Conservation (phyloP, 1,139 yeast genomes). For the Yamadazyma triangularis region DNA sequence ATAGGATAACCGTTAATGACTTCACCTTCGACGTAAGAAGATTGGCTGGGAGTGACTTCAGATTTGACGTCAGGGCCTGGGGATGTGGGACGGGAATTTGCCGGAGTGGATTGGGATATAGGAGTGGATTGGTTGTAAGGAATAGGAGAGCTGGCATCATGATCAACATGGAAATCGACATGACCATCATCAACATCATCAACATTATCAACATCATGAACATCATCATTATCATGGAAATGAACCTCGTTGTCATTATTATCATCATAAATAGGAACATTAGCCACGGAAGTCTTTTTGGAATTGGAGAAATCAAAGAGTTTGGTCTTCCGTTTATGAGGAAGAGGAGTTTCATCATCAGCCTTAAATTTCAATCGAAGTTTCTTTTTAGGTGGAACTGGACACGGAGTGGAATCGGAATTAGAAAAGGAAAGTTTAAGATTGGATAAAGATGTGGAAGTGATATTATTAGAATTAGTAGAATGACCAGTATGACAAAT, state of each 20-base stretch:
- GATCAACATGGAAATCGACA: no score
- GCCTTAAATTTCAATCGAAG: conserved; percentile 17
- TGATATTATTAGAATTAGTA: conserved; percentile 2
- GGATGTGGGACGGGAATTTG: conserved; percentile 25
- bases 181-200: conserved; percentile 9
- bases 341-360: conserved; percentile 10
- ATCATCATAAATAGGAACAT: conserved; percentile 5
- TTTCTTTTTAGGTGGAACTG: conserved; percentile 28
- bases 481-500: conserved; percentile 7
- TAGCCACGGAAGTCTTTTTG: conserved; percentile 17
- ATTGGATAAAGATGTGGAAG: conserved; percentile 11
- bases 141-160: background rate
- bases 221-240: background rate
- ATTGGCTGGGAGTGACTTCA: no score
- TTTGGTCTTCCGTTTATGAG: conserved; percentile 10
- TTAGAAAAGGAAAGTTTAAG: conserved; percentile 23
- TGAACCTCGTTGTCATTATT: conserved; percentile 2
- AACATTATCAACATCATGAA: conserved; percentile 11
- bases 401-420: conserved; percentile 34
- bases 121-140: conserved; percentile 19
- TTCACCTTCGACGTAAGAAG: conserved; percentile 21
- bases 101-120: conserved; percentile 33
- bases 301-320: conserved; percentile 24
- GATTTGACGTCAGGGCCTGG: conserved; percentile 10
- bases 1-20: conserved; percentile 33